Percentiles rank a stretch among this genome's conserved stretches.
Evolutionary conservation across 331 rosid species (phyloP).

Genomic region (Cydonia oblonga): DNA sequence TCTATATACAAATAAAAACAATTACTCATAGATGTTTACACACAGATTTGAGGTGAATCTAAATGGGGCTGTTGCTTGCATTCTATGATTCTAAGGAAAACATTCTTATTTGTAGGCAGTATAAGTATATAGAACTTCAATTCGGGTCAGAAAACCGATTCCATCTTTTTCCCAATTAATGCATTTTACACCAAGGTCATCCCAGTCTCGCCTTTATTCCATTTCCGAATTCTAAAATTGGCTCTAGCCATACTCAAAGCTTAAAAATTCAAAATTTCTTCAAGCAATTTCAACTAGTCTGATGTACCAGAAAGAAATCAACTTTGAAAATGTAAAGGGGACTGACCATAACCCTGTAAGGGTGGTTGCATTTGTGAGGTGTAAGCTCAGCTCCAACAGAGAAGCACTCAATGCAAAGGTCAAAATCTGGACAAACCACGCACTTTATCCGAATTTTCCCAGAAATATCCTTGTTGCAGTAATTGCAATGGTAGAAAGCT

Average conservation of each 20-base stretch:
- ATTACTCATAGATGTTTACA: not conserved
- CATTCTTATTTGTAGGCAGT: not conserved
- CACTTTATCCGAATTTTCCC: slow-evolving; percentile 37
- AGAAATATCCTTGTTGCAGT: slow-evolving; percentile 44
- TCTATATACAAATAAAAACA: not conserved
- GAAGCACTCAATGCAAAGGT: slow-evolving; percentile 45
- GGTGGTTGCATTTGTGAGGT: slow-evolving; percentile 40
- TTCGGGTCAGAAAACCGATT: not conserved
- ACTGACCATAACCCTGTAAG: slow-evolving; percentile 48
- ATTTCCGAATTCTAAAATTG: not conserved
- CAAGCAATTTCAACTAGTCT: not conserved
- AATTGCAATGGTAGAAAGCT: slow-evolving; percentile 44
- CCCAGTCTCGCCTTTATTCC: not conserved
- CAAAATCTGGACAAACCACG: slow-evolving; percentile 41
- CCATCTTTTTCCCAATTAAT: not conserved
- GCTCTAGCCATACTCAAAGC: not conserved
- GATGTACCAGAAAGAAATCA: not conserved
- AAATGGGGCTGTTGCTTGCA: not conserved
- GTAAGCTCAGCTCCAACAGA: slow-evolving; percentile 38
- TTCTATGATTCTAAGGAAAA: not conserved
- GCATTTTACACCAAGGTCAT: not conserved
- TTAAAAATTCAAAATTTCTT: not conserved
- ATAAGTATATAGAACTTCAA: not conserved
- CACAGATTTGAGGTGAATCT: not conserved
- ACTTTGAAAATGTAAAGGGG: not conserved